These are phyloP conservation scores for thale cress (Arabidopsis thaliana) DNA, from an alignment of 345 rosid species.

Conservation along the genomic window DNA sequence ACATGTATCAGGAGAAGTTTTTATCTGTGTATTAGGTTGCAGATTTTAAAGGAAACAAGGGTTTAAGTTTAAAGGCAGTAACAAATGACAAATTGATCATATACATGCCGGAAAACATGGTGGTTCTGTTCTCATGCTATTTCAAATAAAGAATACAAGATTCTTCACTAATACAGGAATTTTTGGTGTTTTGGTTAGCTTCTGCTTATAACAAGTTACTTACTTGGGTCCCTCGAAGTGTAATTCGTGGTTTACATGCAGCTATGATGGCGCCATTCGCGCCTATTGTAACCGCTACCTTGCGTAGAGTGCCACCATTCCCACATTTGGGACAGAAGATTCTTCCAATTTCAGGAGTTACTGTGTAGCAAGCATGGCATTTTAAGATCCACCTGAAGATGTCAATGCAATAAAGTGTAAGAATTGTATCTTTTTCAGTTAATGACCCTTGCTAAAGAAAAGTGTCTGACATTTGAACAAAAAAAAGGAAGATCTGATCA, in stretches of 20 bases:
- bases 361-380: conserved; percentile 95
- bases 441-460: not conserved
- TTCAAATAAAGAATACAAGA: not conserved
- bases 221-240: conserved; percentile 87
- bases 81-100: not conserved
- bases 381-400: conserved; percentile 83
- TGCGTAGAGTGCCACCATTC: conserved; percentile 90
- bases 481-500: not conserved
- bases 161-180: not conserved
- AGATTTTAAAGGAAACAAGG: not conserved
- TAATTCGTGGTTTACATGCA: conserved; percentile 68
- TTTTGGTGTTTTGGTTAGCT: not conserved
- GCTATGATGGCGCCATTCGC: conserved; percentile 76
- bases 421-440: conserved; percentile 8
- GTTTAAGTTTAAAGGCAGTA: not conserved
- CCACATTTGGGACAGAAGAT: conserved; percentile 95
- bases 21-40: not conserved
- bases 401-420: conserved; percentile 27
- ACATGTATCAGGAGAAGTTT: conserved; percentile 6
- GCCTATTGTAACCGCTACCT: conserved; percentile 81
- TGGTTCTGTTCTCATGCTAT: not conserved
- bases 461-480: not conserved
- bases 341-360: conserved; percentile 84
- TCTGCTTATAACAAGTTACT: conserved; percentile 28
- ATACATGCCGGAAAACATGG: not conserved